Evolutionary conservation across 192 early-diverging fungal species (phyloP), one percentile per base, ranked within the genome.

Genomic region (Rhizophagus clarus): DNA sequence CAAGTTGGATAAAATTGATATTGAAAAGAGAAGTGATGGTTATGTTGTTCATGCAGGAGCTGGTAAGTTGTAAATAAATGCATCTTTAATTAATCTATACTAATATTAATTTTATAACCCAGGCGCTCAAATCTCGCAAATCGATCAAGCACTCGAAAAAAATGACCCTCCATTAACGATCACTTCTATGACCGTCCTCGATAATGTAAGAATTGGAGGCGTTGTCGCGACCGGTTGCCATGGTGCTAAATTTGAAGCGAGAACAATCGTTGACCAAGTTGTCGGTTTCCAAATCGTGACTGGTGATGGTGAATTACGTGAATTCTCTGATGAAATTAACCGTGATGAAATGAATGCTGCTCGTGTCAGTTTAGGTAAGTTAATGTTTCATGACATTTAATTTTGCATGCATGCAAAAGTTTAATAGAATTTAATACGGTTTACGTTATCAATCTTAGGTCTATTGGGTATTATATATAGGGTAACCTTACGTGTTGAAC

Each of bases 401-500:
- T 8, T 7, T 37, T 40, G 6, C 37, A 40, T 0, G 34, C 34
- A 6, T 40, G 34, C 34, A 6, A 8, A 40, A 40, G 0, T 7
- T 40, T 7, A 40, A 34, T 40, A 40, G 37, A 40, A 40, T 0
- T 40, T 17, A 12, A 24, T 31, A 67, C 12, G 2, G 14, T 24
- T 32, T 67, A 14, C 5, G 32, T 67, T 67, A 24, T 31, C 5
- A 15, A 28, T 4, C 15, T 15, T 17, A 80, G 85, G 85, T 34
- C 73, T 86, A 2, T 67, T 86, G 0, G 85, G 83, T 1, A 45
- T 86, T 31, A 84, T 83, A 20, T 86, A 81, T 68, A 86, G 49
- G 6, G 68, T 84, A 40, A 81, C 83, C 17, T 51, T 84, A 10
- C 56, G 45, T 0, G 81, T 83, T 40, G 80, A 83, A 60, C 85